phyloP scores from a whole-genome alignment of 148 eudicot genomes.

The Diospyros kaki region DNA sequence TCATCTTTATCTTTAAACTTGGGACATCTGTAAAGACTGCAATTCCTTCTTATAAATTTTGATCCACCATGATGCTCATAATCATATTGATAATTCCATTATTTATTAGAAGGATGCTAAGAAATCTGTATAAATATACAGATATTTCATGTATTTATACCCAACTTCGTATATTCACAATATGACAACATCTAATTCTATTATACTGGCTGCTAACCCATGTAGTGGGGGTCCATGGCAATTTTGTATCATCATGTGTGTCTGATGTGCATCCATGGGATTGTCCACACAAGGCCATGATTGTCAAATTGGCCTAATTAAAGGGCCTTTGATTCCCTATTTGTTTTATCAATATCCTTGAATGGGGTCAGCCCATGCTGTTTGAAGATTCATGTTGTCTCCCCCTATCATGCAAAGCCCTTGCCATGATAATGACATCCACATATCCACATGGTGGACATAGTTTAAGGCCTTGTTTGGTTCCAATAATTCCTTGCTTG shows the following conservation, averaged over 20 bases:
- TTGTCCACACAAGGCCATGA: conserved; percentile 9
- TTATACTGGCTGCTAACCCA: neutral
- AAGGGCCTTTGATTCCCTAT: conserved; percentile 8
- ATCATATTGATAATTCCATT: no score
- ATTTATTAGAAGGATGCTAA: no score
- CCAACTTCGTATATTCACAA: no score
- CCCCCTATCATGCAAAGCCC: conserved; percentile 8
- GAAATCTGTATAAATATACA: no score
- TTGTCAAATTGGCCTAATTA: conserved; percentile 11
- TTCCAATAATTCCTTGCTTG: neutral
- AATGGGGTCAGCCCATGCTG: conserved; percentile 21
- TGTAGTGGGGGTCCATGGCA: neutral
- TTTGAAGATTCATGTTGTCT: conserved; percentile 25
- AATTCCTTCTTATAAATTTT: no score
- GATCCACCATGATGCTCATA: no score
- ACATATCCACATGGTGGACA: conserved; percentile 4
- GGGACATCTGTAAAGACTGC: no score
- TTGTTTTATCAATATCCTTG: conserved; percentile 10
- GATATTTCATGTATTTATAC: no score
- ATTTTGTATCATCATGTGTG: conserved; percentile 1
- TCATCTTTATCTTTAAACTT: no score
- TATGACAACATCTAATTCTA: no score
- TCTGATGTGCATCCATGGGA: conserved; percentile 10
- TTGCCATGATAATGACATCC: conserved; percentile 10
- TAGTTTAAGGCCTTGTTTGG: conserved; percentile 14